Percentiles rank a stretch among this genome's conserved stretches.
Conservation (phyloP, 2,329 filamentous ascomycete species). For the Metarhizium rileyi region DNA sequence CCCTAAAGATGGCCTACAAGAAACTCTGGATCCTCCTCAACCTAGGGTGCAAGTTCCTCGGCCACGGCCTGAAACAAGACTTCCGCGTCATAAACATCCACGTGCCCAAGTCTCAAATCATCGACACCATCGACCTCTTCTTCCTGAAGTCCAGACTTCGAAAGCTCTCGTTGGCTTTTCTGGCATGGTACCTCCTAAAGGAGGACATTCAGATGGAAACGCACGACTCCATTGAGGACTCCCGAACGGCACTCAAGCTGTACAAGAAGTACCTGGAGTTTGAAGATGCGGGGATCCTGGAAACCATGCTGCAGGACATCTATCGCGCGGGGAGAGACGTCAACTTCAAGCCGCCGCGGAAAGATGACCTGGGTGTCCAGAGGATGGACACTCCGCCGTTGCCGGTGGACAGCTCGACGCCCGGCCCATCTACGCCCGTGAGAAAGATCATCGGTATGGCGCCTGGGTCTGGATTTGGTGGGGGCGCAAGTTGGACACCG, state of each 20-base stretch:
- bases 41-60: constrained; percentile 85
- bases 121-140: constrained; percentile 90
- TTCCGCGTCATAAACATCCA: constrained; percentile 98
- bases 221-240: constrained; percentile 94
- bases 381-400: constrained; percentile 47
- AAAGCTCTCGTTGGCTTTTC: constrained; percentile 82
- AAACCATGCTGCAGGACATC: constrained; percentile 78
- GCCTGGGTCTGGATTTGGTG: constrained; percentile 28
- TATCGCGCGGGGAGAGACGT: constrained; percentile 47
- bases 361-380: constrained; percentile 32
- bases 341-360: constrained; percentile 42
- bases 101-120: constrained; percentile 78
- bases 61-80: constrained; percentile 87
- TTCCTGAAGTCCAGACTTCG: constrained; percentile 71
- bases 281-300: constrained; percentile 71
- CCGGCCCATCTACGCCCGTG: constrained; percentile 37
- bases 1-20: constrained; percentile 90
- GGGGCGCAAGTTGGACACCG: constrained; percentile 33
- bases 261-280: constrained; percentile 88
- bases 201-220: constrained; percentile 89
- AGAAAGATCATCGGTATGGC: constrained; percentile 26
- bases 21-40: constrained; percentile 96
- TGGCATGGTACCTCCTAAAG: constrained; percentile 84
- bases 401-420: constrained; percentile 21
- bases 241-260: constrained; percentile 77